Evolutionary conservation across 306 rosid species (phyloP).

Genomic region (Malus fusca): DNA sequence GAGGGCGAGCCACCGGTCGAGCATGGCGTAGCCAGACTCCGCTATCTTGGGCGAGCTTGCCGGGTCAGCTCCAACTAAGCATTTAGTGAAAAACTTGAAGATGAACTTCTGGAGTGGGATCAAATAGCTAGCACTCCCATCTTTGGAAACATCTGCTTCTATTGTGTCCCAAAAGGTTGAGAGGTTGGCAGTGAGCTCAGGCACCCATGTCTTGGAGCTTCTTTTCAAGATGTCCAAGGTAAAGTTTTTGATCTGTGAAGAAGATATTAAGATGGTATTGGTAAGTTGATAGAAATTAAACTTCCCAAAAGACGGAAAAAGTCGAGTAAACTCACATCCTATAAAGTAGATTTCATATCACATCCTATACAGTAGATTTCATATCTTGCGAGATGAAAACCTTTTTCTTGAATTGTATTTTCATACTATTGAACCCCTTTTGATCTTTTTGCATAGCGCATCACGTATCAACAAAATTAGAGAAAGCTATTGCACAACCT

Average conservation of each 20-base stretch:
- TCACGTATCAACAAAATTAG: not conserved
- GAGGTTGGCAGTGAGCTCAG: conserved; percentile 39
- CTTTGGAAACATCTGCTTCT: conserved; percentile 40
- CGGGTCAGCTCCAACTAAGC: conserved; percentile 55
- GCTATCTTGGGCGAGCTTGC: conserved; percentile 49
- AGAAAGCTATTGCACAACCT: not conserved
- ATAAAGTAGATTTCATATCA: not conserved
- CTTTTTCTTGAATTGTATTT: not conserved
- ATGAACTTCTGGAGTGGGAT: conserved; percentile 47
- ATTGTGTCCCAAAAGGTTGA: conserved; percentile 49
- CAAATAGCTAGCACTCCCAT: conserved; percentile 24
- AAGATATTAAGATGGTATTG: not conserved
- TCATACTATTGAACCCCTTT: not conserved
- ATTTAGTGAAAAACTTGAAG: conserved; percentile 54
- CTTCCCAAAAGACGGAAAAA: not conserved
- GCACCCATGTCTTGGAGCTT: conserved; percentile 67
- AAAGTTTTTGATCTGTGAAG: conserved; percentile 52
- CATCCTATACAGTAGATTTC: not conserved
- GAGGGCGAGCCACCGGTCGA: conserved; percentile 73
- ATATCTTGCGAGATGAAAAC: not conserved
- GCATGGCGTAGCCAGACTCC: conserved; percentile 41
- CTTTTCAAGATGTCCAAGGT: conserved; percentile 41
- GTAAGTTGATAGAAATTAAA: not conserved
- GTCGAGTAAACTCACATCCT: too few relatives aligned
- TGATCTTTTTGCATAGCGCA: not conserved